phyloP scores from a whole-genome alignment of 345 rosid genomes.

The Moricandia moricandioides region DNA sequence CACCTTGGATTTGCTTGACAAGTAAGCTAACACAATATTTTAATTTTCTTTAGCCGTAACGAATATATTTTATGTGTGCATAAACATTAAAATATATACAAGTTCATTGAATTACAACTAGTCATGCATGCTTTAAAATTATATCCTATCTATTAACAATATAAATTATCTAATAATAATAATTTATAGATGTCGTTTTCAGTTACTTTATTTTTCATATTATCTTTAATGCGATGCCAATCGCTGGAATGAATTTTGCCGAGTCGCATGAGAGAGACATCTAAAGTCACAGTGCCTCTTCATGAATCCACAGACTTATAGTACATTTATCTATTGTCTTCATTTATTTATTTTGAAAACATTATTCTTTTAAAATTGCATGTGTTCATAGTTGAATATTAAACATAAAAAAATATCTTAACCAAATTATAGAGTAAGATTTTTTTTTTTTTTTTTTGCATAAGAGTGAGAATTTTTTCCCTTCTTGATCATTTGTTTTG shows the following conservation, averaged over 20 bases:
- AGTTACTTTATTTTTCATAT: conserved; percentile 22
- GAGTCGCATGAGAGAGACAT: conserved; percentile 31
- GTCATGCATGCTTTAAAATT: conserved; percentile 17
- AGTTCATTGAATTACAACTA: conserved; percentile 2
- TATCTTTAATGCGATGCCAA: not conserved
- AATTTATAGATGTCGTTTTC: conserved; percentile 28
- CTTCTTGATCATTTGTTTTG: not conserved
- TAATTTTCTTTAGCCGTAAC: not conserved
- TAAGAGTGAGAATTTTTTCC: too few species aligned
- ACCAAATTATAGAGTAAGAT: not conserved
- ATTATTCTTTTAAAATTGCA: not conserved
- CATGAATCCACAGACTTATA: not conserved
- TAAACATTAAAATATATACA: conserved; percentile 14
- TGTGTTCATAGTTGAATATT: not conserved
- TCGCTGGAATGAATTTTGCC: not conserved
- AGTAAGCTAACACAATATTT: conserved; percentile 44
- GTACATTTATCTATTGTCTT: not conserved
- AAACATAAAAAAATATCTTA: not conserved
- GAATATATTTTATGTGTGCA: conserved; percentile 1
- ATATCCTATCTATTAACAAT: conserved; percentile 11
- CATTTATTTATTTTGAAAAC: not conserved
- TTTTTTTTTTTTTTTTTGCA: not conserved
- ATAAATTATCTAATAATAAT: not conserved
- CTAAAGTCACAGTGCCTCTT: conserved; percentile 28
- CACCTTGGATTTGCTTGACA: conserved; percentile 69